Conservation (phyloP, 805 yeast genomes). For the Candida maesae region DNA sequence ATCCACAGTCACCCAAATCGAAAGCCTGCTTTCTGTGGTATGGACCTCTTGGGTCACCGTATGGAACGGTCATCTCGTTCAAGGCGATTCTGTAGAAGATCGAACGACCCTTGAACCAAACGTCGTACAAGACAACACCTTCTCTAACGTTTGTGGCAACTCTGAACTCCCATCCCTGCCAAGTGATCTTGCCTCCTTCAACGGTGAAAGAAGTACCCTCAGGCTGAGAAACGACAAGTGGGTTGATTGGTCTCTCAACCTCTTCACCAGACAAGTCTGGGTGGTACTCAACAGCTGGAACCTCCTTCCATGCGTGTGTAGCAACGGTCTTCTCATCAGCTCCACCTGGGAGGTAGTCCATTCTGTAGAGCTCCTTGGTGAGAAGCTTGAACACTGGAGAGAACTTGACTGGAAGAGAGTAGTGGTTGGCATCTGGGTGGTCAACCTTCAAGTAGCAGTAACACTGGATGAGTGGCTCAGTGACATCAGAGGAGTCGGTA, state of each 20-base stretch:
- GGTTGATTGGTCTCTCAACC: slow-evolving; percentile 55
- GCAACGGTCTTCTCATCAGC: slow-evolving; percentile 51
- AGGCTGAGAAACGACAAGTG: slow-evolving; percentile 67
- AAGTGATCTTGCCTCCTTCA: slow-evolving; percentile 55
- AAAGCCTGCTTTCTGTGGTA: slow-evolving; percentile 85
- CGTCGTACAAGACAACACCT: slow-evolving; percentile 73
- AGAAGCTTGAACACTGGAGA: slow-evolving; percentile 68
- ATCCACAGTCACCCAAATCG: slow-evolving; percentile 83
- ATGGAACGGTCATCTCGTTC: slow-evolving; percentile 86
- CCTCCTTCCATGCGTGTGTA: slow-evolving; percentile 58
- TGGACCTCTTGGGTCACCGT: slow-evolving; percentile 82
- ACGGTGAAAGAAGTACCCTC: slow-evolving; percentile 73
- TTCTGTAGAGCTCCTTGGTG: slow-evolving; percentile 58
- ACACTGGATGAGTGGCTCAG: slow-evolving; percentile 62
- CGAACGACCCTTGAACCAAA: slow-evolving; percentile 71
- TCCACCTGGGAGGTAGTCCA: slow-evolving; percentile 73
- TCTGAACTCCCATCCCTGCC: slow-evolving; percentile 86
- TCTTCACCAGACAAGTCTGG: slow-evolving; percentile 60
- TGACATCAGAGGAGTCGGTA: slow-evolving; percentile 52
- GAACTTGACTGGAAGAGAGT: slow-evolving; percentile 68
- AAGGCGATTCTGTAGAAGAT: slow-evolving; percentile 67
- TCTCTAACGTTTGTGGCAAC: slow-evolving; percentile 70
- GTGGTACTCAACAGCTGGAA: slow-evolving; percentile 65
- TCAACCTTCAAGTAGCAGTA: slow-evolving; percentile 70
- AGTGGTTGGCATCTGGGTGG: slow-evolving; percentile 71